Conservation (phyloP, 2,329 filamentous ascomycete genomes). For the Beauveria sp. region DNA sequence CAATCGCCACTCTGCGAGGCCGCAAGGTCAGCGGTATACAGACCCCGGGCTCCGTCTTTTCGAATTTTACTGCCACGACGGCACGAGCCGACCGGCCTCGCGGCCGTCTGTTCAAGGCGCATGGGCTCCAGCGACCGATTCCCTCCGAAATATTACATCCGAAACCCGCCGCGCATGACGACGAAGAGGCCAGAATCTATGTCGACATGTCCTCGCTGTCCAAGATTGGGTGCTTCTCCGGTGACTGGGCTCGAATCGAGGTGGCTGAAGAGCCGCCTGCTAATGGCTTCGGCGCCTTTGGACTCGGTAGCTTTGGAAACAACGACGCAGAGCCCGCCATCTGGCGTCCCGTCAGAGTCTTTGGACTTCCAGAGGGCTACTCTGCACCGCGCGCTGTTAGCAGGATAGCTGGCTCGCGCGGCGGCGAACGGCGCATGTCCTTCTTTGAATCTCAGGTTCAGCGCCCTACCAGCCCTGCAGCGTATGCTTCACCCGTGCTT, state of each 20-base stretch:
- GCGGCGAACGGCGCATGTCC: constrained; percentile 45
- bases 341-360: constrained; percentile 84
- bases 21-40: constrained; percentile 61
- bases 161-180: constrained; percentile 66
- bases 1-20: constrained; percentile 51
- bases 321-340: constrained; percentile 49
- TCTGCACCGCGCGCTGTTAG: constrained; percentile 49
- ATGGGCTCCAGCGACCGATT: constrained; percentile 65
- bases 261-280: constrained; percentile 63
- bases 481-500: constrained; percentile 77
- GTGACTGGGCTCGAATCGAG: constrained; percentile 90
- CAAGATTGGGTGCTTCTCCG: constrained; percentile 92
- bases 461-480: constrained; percentile 48
- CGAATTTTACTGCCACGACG: constrained; percentile 78
- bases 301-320: constrained; percentile 53
- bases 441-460: constrained; percentile 64
- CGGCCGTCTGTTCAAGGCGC: constrained; percentile 76
- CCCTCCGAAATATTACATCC: constrained; percentile 77
- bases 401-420: constrained; percentile 49
- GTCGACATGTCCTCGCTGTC: constrained; percentile 81
- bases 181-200: constrained; percentile 83
- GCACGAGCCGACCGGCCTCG: constrained; percentile 63
- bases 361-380: constrained; percentile 74
- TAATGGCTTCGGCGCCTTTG: constrained; percentile 59
- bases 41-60: constrained; percentile 84